Evolutionary conservation across 345 rosid genomes (phyloP).

Genomic region (Gossypium sturtianum): DNA sequence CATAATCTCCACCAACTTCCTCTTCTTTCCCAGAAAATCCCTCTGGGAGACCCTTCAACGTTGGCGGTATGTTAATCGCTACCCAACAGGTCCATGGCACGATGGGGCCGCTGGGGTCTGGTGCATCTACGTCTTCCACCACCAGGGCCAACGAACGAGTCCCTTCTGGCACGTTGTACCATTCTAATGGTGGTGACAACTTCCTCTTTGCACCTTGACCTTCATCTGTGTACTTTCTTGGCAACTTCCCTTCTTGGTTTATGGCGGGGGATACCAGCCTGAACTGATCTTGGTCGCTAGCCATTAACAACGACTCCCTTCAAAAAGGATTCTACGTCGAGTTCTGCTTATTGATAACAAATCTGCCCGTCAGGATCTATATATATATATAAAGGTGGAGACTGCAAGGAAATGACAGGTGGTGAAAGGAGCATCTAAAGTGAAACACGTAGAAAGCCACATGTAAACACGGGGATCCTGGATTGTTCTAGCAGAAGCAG

Average conservation of each 20-base stretch:
- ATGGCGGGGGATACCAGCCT: slow-evolving; percentile 51
- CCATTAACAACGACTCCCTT: not conserved
- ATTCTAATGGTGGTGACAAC: slow-evolving; percentile 56
- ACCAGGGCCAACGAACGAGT: slow-evolving; percentile 60
- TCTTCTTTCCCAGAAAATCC: slow-evolving; percentile 62
- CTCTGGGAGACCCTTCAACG: slow-evolving; percentile 61
- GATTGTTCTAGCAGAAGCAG: not conserved
- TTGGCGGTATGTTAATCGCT: slow-evolving; percentile 57
- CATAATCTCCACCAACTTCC: slow-evolving; percentile 33
- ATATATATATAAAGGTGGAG: not conserved
- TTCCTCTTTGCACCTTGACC: slow-evolving; percentile 63
- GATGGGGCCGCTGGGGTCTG: slow-evolving; percentile 50
- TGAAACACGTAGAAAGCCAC: not conserved
- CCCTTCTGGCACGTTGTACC: slow-evolving; percentile 74
- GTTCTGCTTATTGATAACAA: not conserved
- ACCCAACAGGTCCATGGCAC: slow-evolving; percentile 89
- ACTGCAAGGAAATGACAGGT: slow-evolving; percentile 5
- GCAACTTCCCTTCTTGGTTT: slow-evolving; percentile 52
- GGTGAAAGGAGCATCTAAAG: not conserved
- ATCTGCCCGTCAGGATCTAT: not conserved
- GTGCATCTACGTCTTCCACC: slow-evolving; percentile 77
- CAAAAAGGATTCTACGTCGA: not conserved
- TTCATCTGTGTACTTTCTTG: slow-evolving; percentile 62
- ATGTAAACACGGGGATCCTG: slow-evolving; percentile 17
- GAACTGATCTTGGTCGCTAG: slow-evolving; percentile 26